These are phyloP conservation scores for Picea mariana DNA, from an alignment of 83 land plant species.

Conservation along the genomic window DNA sequence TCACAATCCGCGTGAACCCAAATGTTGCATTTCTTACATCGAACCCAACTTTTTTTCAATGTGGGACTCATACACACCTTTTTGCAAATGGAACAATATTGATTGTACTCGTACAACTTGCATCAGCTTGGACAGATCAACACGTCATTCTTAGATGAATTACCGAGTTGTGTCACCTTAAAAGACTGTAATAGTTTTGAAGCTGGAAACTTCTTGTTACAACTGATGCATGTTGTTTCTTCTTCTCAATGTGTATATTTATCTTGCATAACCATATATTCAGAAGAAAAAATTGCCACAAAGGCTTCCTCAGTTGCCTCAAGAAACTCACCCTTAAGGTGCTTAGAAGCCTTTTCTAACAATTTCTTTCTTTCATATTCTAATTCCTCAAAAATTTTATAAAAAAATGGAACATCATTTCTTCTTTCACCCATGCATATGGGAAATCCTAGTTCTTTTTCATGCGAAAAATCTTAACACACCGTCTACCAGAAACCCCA, in stretches of 20 bases:
- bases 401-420: slow-evolving; percentile 33
- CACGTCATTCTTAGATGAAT: not conserved
- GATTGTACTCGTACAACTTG: not conserved
- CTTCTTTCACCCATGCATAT: slow-evolving; percentile 49
- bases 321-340: slow-evolving; percentile 50
- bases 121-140: not conserved
- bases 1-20: not conserved
- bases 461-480: slow-evolving; percentile 45
- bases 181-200: too few species aligned
- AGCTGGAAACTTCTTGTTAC: not conserved
- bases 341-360: slow-evolving; percentile 8
- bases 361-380: not conserved
- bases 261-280: not conserved
- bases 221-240: not conserved
- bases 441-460: slow-evolving; percentile 24
- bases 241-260: not conserved
- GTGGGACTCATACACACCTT: not conserved
- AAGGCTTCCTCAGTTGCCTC: too few species aligned
- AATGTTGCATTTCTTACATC: not conserved
- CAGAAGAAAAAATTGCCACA: too few species aligned
- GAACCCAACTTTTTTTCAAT: not conserved
- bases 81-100: not conserved
- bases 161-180: not conserved
- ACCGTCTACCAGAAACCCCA: slow-evolving; percentile 29
- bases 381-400: slow-evolving; percentile 27